Evolutionary conservation across 306 rosid species (phyloP).

Genomic region (barrel medic (Medicago truncatula)): MtrunA17r5.0-ANR NC_053045.1:64513501-64514000

Average conservation of each 20-base stretch:
- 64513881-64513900: constrained; percentile 91
- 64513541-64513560: constrained; percentile 93
- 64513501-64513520: constrained; percentile 76
- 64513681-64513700: constrained; percentile 59
- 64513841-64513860: constrained; percentile 74
- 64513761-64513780: constrained; percentile 58
- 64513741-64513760: constrained; percentile 67
- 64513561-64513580: constrained; percentile 76
- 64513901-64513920: constrained; percentile 97
- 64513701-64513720: constrained; percentile 61
- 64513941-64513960: constrained; percentile 76
- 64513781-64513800: constrained; percentile 69
- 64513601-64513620: constrained; percentile 84
- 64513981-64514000: constrained; percentile 75
- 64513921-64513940: constrained; percentile 92
- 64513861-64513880: constrained; percentile 99
- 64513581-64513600: constrained; percentile 88
- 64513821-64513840: constrained; percentile 72
- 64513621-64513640: constrained; percentile 82
- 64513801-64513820: constrained; percentile 91
- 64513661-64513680: constrained; percentile 58
- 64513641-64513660: constrained; percentile 71
- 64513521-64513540: constrained; percentile 93
- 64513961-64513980: constrained; percentile 68
- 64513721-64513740: constrained; percentile 56